These are phyloP conservation scores for Dalbergia oliveri DNA, from an alignment of 306 rosid species.

Conservation along the genomic window DNA sequence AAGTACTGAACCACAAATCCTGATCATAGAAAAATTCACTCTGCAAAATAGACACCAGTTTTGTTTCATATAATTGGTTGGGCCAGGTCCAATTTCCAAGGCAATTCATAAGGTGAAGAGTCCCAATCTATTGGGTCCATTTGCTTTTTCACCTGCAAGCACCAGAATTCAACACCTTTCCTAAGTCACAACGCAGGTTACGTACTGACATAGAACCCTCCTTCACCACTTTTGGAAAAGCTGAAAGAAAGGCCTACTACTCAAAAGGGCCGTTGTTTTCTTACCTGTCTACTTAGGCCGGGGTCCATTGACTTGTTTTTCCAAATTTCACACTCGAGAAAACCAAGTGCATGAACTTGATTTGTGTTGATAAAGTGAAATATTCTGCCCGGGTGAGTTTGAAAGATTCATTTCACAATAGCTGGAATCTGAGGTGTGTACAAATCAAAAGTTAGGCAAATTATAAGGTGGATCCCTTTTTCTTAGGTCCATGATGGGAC, in stretches of 20 bases:
- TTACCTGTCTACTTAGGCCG: background rate
- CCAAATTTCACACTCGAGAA: background rate
- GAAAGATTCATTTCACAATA: conserved; percentile 11
- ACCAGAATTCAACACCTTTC: background rate
- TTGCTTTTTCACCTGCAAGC: conserved; percentile 16
- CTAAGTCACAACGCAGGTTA: conserved; percentile 1
- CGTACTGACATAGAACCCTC: background rate
- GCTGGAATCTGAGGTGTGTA: background rate
- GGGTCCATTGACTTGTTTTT: background rate
- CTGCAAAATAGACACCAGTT: background rate
- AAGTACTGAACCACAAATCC: background rate
- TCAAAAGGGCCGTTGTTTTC: background rate
- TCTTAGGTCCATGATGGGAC: no score
- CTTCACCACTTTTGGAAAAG: background rate
- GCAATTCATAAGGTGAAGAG: background rate
- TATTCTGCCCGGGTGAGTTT: background rate
- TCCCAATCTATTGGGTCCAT: conserved; percentile 22
- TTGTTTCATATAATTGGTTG: background rate
- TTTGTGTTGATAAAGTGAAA: conserved; percentile 32
- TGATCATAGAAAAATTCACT: background rate
- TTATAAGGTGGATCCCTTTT: no score
- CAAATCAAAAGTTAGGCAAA: background rate
- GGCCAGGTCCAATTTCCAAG: background rate
- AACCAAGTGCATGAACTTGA: conserved; percentile 17
- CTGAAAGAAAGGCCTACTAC: background rate